Evolutionary conservation across 1,284 basidiomycete species (phyloP), one percentile per base, ranked within the genome.

Genomic region (Spongiforma sp.): DNA sequence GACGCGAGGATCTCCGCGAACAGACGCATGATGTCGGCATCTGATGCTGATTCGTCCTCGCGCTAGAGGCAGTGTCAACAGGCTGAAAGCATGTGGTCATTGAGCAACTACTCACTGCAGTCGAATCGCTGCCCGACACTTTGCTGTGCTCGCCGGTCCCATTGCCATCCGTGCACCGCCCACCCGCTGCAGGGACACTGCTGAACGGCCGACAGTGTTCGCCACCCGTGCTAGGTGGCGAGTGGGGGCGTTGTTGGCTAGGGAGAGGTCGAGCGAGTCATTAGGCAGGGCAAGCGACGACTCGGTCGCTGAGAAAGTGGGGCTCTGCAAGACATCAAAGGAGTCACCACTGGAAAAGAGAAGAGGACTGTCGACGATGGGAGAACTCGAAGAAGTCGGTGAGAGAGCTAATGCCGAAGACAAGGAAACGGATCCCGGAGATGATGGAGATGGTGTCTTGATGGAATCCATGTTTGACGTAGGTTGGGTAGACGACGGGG

Each of bases 191-290:
- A 89, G 90, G 92, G 92, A 82, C 87, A 86, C 84, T 84, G 83
- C 79, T 75, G 83, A 75, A 71, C 66, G 79, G 75, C 77, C 80
- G 77, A 81, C 83, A 82, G 84, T 85, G 87, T 83, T 88, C 92
- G 86, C 92, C 93, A 94, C 89, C 92, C 92, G 91, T 94, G 92
- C 92, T 90, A 91, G 89, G 89, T 94, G 93, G 92, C 92, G 87
- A 94, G 92, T 90, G 87, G 90, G 81, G 76, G 89, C 83, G 76
- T 78, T 73, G 64, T 71, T 77, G 71, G 71, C 64, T 69, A 67
- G 67, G 52, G 74, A 73, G 43, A 75, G 69, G 65, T 76, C 68
- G 52, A 75, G 62, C 57, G 65, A 62, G 30, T 67, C 62, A 61
- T 65, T 60, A 34, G 68, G 61, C 26, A 64, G 39, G 32, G 65